These are phyloP conservation scores for Dactylellina sp. DNA, from an alignment of 2,329 filamentous ascomycete species.

Conservation along the genomic window DNA sequence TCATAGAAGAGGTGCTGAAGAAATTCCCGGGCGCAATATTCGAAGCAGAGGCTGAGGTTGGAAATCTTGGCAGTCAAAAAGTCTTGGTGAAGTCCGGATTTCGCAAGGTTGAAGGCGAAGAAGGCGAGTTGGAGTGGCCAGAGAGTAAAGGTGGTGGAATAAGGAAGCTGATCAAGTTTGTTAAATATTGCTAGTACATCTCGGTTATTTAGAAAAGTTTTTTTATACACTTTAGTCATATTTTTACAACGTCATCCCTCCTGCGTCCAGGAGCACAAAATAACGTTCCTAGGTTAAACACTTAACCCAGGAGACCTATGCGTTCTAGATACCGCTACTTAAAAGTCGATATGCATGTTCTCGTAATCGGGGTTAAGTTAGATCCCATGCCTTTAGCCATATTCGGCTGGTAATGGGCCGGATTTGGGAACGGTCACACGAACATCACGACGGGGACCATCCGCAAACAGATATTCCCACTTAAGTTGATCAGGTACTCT, in stretches of 20 bases:
- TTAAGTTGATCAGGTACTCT: not conserved
- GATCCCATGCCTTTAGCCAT: conserved; percentile 7
- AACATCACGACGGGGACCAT: not conserved
- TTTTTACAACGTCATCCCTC: too few relatives aligned
- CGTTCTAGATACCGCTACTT: too few relatives aligned
- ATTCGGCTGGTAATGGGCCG: conserved; percentile 3
- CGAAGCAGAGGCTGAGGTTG: conserved; percentile 33
- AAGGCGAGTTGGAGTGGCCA: conserved; percentile 32
- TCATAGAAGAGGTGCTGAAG: conserved; percentile 25
- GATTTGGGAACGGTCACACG: conserved; percentile 20
- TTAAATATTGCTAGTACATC: conserved; percentile 10
- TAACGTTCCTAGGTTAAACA: too few relatives aligned
- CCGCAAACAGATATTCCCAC: conserved; percentile 33
- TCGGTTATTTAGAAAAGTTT: too few relatives aligned
- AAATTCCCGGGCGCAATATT: conserved; percentile 44
- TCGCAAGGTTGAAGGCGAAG: conserved; percentile 18
- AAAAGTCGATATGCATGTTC: too few relatives aligned
- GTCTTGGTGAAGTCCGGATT: conserved; percentile 43
- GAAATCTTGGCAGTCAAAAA: conserved; percentile 36
- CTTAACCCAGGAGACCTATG: too few relatives aligned
- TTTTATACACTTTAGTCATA: too few relatives aligned
- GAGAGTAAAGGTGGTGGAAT: conserved; percentile 44
- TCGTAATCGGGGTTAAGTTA: not conserved
- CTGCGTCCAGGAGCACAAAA: too few relatives aligned
- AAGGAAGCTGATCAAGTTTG: conserved; percentile 34